Evolutionary conservation across 1,139 yeast genomes (phyloP).

Genomic region (Debaryomyces coudertii): DNA sequence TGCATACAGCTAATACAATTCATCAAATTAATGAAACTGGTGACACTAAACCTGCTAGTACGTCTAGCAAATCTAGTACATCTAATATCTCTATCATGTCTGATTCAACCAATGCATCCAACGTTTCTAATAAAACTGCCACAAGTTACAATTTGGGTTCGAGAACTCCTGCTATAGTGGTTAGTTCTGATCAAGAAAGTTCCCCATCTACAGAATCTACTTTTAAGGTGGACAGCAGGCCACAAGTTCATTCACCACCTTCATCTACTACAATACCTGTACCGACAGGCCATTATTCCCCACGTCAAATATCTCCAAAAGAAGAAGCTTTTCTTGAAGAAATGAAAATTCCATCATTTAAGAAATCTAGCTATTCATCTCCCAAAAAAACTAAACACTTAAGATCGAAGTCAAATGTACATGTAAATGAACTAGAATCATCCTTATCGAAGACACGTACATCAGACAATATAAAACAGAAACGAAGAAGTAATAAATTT

Average conservation of each 20-base stretch:
- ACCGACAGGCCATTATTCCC: not conserved
- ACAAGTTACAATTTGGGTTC: not conserved
- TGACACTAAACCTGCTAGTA: not conserved
- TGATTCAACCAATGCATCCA: not conserved
- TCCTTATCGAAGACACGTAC: not conserved
- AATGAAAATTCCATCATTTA: constrained; percentile 12
- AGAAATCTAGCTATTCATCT: constrained; percentile 1
- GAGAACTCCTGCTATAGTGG: constrained; percentile 19
- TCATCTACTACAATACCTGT: not conserved
- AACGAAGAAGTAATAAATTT: constrained; percentile 19
- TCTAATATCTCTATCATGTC: not conserved
- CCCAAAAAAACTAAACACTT: constrained; percentile 6
- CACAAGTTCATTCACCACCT: not conserved
- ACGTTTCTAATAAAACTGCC: not conserved
- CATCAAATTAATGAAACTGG: not conserved
- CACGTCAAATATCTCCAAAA: constrained; percentile 9
- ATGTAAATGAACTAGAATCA: constrained; percentile 10
- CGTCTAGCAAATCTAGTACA: not conserved
- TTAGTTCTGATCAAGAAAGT: constrained; percentile 22
- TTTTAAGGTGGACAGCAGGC: constrained; percentile 19
- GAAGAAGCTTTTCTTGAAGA: constrained; percentile 16
- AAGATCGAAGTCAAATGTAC: not conserved
- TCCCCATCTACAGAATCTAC: constrained; percentile 27
- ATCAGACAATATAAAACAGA: constrained; percentile 5
- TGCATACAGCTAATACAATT: not conserved